phyloP scores from a whole-genome alignment of 1,284 basidiomycete genomes.

The Tetrapyrgos nigripes region DNA sequence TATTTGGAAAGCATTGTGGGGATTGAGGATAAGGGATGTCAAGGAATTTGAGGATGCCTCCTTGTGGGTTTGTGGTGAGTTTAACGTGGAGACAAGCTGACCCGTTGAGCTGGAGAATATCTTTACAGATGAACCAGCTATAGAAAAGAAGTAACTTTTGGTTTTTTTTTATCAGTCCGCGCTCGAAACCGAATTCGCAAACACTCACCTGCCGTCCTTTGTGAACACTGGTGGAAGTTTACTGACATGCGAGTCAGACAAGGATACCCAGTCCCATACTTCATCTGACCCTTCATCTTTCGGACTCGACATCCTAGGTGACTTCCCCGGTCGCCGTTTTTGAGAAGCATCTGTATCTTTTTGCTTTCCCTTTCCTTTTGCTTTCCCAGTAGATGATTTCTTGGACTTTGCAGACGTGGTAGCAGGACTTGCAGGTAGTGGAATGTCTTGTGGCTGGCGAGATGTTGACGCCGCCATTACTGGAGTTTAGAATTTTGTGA shows the following conservation, averaged over 20 bases:
- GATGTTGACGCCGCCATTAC: conserved; percentile 43
- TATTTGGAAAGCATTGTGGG: conserved; percentile 89
- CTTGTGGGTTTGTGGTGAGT: conserved; percentile 47
- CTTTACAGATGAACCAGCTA: conserved; percentile 79
- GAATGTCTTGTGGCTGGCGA: conserved; percentile 37
- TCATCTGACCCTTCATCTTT: conserved; percentile 33
- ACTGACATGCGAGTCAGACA: conserved; percentile 76
- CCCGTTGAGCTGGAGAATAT: conserved; percentile 83
- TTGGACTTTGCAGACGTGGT: conserved; percentile 3
- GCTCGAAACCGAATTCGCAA: conserved; percentile 14
- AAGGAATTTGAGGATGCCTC: conserved; percentile 61
- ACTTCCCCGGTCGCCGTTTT: conserved; percentile 25
- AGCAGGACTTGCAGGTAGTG: conserved; percentile 17
- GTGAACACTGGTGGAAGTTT: conserved; percentile 80
- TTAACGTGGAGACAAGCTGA: conserved; percentile 82
- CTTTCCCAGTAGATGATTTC: conserved; percentile 35
- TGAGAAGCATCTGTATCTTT: conserved; percentile 33
- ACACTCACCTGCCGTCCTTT: conserved; percentile 81
- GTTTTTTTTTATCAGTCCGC: conserved; percentile 1
- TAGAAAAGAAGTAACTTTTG: conserved; percentile 86
- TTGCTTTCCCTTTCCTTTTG: conserved; percentile 51
- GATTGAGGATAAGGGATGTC: conserved; percentile 82
- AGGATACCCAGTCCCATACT: conserved; percentile 72
- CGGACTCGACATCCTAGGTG: conserved; percentile 17
- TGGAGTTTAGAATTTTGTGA: not conserved